Evolutionary conservation across 129 eudicot species (phyloP), one percentile per base, ranked within the genome.

Genomic region (Cynara cardunculus): DNA sequence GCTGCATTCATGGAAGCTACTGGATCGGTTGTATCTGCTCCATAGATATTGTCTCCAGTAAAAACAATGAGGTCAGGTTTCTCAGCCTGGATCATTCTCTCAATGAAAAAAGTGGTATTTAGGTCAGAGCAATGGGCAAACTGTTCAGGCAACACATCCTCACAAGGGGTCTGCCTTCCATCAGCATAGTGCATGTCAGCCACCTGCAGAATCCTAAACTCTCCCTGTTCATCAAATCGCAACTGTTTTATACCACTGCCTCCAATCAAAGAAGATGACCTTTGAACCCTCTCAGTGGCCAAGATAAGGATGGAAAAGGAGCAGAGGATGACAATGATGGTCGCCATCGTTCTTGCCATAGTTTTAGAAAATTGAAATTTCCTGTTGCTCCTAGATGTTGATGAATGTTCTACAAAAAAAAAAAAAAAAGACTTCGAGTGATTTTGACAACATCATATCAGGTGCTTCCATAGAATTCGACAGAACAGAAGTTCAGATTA

Each of bases 171-270:
- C 6, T n/a, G 77, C 46, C 74, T 80, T 56, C 98, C 98, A 71
- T 93, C 83, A 41, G 89, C 98, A 41, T 67, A 93, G 83, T 93
- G 98, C 97, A 93, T 93, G 62, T 93, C 98, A 24, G 98, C 98
- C 35, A 93, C 91, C 77, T 93, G 98, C 61, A 93, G 82, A 70
- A 93, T 91, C 87, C 79, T 88, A 62, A 93, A 91, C 84, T 93
- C 90, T 22, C 98, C 98, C 30, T 78, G 76, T 25, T 59, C 37
- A 53, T 82, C 80, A 21, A 92, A 92, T 59, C 88, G 86, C 78
- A 92, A 69, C 26, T 77, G 78, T 46, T 84, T 64, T 8, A 5
- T 67, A 25, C 22, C 81, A 9, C 21, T 4, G 9, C 7, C 12
- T 6, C 4, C 25, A 26, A 21, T 11, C 18, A 7, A 10, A 66